Evolutionary conservation across 1,284 basidiomycete genomes (phyloP), one percentile per base, ranked within the genome.

Genomic region (Cryptococcus jaspeensis): DNA sequence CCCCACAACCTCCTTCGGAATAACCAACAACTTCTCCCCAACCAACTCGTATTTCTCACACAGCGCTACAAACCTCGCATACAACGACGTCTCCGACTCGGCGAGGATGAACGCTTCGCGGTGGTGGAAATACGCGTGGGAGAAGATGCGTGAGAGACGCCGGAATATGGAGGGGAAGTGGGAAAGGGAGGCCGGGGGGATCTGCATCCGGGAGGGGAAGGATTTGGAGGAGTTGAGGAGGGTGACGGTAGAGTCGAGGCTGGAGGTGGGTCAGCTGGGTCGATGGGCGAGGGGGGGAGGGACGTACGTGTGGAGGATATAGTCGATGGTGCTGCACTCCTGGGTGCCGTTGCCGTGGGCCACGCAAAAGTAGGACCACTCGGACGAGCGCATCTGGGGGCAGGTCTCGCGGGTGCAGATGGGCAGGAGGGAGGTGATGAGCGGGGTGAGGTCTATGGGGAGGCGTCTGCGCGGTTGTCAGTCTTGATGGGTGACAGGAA

Each of bases 301-400:
- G 9, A 66, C 75, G 64, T 59, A 78, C 76, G 93, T 95, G 75
- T 98, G 95, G 8, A 93, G 80, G 59, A 95, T 96, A 77, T 98
- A 98, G 80, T 97, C 94, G 55, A 97, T 95, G 1, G 94, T 95
- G 72, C 90, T 94, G 78, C 95, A 99, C 84, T 92, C 88, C 84
- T 70, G 69, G 0, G 67, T 66, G 15, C 66, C 69, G 12, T 62
- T 64, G 8, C 70, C 72, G 67, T 97, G 94, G 0, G 93, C 92
- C 32, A 95, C 93, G 70, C 95, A 99, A 3, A 98, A 81, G 77
- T 95, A 98, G 43, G 92, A 82, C 92, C 94, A 97, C 80, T 97
- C 92, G 51, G 89, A 90, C 15, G 94, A 93, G 74, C 95, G 95
- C 94, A 98, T 97, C 74, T 95, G 89, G 1, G 90, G 89, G 80